phyloP scores from a whole-genome alignment of 306 rosid genomes.

The Corylus heterophylla region DNA sequence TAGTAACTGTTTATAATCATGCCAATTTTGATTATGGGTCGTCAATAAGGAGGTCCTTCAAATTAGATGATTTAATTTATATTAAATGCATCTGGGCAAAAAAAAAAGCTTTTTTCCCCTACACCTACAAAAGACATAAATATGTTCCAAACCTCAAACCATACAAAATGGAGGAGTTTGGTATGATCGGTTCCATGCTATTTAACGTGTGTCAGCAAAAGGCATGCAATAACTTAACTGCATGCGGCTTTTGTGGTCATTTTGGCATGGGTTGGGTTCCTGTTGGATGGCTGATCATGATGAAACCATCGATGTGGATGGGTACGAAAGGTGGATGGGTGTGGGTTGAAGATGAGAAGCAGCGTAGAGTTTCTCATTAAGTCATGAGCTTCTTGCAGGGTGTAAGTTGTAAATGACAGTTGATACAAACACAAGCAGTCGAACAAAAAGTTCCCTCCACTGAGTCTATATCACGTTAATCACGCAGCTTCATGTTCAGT shows the following conservation, averaged over 20 bases:
- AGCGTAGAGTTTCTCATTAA: conserved; percentile 21
- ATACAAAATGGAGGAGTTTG: too few species aligned
- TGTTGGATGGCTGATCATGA: background rate
- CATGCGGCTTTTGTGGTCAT: background rate
- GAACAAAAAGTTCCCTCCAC: conserved; percentile 24
- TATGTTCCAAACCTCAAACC: too few species aligned
- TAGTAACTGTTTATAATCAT: too few species aligned
- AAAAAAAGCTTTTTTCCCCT: too few species aligned
- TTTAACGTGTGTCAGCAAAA: background rate
- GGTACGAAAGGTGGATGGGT: background rate
- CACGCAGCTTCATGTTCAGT: conserved; percentile 53
- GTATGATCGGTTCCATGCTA: background rate
- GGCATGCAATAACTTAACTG: background rate
- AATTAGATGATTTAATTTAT: too few species aligned
- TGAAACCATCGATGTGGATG: background rate
- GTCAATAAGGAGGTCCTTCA: too few species aligned
- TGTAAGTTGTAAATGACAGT: conserved; percentile 45
- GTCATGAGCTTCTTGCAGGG: conserved; percentile 68
- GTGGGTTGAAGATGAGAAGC: conserved; percentile 34
- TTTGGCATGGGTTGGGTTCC: background rate
- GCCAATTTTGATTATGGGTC: too few species aligned
- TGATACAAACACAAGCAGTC: conserved; percentile 30
- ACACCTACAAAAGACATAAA: too few species aligned
- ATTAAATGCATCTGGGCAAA: too few species aligned
- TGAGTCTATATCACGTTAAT: conserved; percentile 59